These are phyloP conservation scores for Mikania micrantha DNA, from an alignment of 129 eudicot species.

Conservation along the genomic window DNA sequence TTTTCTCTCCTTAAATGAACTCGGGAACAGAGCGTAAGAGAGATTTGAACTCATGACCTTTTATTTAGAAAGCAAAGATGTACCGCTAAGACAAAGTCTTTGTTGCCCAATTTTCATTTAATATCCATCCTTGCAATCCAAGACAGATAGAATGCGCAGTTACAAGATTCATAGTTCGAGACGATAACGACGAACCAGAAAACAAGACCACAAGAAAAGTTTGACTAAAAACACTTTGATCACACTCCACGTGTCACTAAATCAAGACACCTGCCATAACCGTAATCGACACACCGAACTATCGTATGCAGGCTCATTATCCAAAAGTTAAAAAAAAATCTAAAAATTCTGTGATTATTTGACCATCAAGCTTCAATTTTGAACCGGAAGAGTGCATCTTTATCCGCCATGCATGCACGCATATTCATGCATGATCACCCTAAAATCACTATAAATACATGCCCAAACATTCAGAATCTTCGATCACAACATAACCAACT, in stretches of 20 bases:
- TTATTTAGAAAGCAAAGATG: too few relatives aligned
- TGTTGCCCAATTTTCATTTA: too few relatives aligned
- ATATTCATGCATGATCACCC: too few relatives aligned
- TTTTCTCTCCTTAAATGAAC: too few relatives aligned
- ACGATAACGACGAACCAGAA: neutral
- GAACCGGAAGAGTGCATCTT: neutral
- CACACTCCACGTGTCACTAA: conserved; percentile 6
- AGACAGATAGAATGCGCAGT: neutral
- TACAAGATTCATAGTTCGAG: neutral
- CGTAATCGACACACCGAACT: conserved; percentile 10
- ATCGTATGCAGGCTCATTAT: neutral
- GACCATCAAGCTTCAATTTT: neutral
- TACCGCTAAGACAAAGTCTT: too few relatives aligned
- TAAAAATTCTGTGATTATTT: too few relatives aligned
- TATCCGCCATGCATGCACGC: neutral
- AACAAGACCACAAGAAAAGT: neutral
- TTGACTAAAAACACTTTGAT: neutral
- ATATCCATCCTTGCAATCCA: too few relatives aligned
- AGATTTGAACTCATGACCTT: too few relatives aligned
- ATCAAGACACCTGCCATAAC: conserved; percentile 10
- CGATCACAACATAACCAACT: neutral
- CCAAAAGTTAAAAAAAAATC: too few relatives aligned
- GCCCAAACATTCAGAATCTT: neutral
- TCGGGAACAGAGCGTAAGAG: too few relatives aligned
- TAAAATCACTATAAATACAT: conserved; percentile 13